phyloP scores from a whole-genome alignment of 768 basidiomycete species.

The Dendrothele bispora region DNA sequence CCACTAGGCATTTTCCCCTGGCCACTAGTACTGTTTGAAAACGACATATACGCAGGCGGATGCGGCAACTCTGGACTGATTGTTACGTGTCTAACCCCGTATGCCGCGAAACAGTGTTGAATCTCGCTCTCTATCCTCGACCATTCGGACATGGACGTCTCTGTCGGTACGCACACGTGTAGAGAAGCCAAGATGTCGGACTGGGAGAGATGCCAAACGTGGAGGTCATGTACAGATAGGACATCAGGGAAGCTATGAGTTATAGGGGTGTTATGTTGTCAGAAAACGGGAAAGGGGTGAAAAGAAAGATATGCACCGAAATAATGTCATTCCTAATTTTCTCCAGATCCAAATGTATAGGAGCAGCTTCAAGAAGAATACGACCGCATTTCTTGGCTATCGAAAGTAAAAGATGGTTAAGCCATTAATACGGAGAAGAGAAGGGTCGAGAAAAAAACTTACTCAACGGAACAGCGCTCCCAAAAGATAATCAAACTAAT shows the following conservation, averaged over 20 bases:
- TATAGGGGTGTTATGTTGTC: not conserved
- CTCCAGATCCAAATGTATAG: conserved; percentile 47
- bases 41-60: not conserved
- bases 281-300: not conserved
- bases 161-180: conserved; percentile 49
- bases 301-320: conserved; percentile 30
- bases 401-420: not conserved
- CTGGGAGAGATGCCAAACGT: conserved; percentile 53
- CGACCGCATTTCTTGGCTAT: conserved; percentile 46
- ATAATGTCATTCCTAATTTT: conserved; percentile 49
- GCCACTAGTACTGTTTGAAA: no score
- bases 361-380: conserved; percentile 53
- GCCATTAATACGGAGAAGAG: not conserved
- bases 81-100: conserved; percentile 55
- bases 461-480: conserved; percentile 54
- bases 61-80: conserved; percentile 50
- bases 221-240: conserved; percentile 48
- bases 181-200: conserved; percentile 54
- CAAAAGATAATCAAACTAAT: conserved; percentile 54
- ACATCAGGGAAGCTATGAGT: conserved; percentile 42
- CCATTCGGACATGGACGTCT: conserved; percentile 50
- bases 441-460: conserved; percentile 11
- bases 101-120: conserved; percentile 51
- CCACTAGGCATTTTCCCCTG: no score
- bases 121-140: conserved; percentile 46